Base-by-base conservation (phyloP, 768 basidiomycete genomes). In the Tulasnella sp. region DNA sequence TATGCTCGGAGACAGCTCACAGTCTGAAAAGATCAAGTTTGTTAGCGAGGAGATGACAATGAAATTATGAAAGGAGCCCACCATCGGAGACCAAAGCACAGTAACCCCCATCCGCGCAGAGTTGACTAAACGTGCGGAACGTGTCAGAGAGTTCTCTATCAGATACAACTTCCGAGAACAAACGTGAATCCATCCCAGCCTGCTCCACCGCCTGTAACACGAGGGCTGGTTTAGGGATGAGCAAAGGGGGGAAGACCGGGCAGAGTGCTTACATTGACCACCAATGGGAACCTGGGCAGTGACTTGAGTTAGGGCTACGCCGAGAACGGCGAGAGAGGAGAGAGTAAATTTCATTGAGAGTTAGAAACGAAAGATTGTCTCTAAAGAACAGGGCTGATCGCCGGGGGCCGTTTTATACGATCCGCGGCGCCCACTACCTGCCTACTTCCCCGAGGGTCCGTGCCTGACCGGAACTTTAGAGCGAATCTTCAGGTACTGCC, bases 291-390 rank as follows among this genome's bases (percentile, higher is more conserved):
- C 72, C n/a, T 37, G 41, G n/a, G 72, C 72, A 73, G 34, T 28
- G 72, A 73, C 72, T 20, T 73, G 34, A 18, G 46, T 48, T 11
- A 75, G 41, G 8, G 74, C 40, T 37, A 20, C 40, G 37, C 74
- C 46, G 41, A 75, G 74, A 75, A 41, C 22, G 46, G 74, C 74
- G 46, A 75, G 41, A n/a, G 74, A 75, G 37, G 37, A 75, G 46
- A 75, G 74, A 75, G 37, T 75, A 31, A 42, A n/a, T 28, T 75
- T 75, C 74, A 75, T 75, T 20, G 46, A 75, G 74, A 6, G 34
- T 6, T 42, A 11, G 0, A 31, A 31, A 75, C 40, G 40, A 42
- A 6, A 9, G 34, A 75, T 75, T 48, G 74, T 75, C 74, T 41
- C 60, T 64, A 24, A 18, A 31, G 28, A 28, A 24, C n/a, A 24